These are phyloP conservation scores for Phialocephala subalpina DNA, from an alignment of 2,329 filamentous ascomycete genomes.

Conservation along the genomic window DNA sequence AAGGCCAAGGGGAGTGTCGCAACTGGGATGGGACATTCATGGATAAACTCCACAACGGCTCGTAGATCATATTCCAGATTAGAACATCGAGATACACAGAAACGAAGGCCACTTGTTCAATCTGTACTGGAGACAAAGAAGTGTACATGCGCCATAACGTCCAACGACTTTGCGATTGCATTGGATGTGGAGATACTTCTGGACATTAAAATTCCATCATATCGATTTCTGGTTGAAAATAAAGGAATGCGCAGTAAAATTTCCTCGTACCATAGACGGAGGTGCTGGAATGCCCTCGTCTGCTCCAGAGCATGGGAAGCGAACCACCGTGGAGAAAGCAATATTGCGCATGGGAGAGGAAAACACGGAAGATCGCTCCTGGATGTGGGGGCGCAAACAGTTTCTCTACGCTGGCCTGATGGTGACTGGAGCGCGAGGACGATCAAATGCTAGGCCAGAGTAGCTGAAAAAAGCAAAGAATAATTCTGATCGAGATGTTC, in stretches of 20 bases:
- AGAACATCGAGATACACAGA: not conserved
- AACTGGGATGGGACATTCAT: slow-evolving; percentile 2
- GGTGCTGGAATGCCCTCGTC: not conserved
- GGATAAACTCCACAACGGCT: slow-evolving; percentile 9
- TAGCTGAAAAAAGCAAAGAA: not conserved
- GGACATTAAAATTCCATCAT: not conserved
- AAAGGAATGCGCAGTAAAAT: not conserved
- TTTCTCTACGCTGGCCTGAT: slow-evolving; percentile 1
- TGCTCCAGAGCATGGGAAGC: slow-evolving; percentile 8
- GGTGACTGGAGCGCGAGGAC: not conserved
- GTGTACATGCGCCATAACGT: not conserved
- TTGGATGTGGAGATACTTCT: not conserved
- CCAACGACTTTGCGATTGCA: not conserved
- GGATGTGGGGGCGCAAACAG: slow-evolving; percentile 2
- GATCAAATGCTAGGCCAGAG: not conserved
- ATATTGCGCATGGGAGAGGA: no score
- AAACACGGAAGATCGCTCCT: not conserved
- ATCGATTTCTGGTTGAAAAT: not conserved
- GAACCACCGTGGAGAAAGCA: no score
- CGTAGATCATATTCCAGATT: not conserved
- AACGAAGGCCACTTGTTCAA: not conserved
- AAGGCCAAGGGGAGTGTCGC: not conserved
- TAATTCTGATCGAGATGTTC: not conserved
- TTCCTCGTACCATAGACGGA: slow-evolving; percentile 2
- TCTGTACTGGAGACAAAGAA: not conserved